Conservation (phyloP, 2,329 filamentous ascomycete species). For the Cordyceps cicadae region DNA sequence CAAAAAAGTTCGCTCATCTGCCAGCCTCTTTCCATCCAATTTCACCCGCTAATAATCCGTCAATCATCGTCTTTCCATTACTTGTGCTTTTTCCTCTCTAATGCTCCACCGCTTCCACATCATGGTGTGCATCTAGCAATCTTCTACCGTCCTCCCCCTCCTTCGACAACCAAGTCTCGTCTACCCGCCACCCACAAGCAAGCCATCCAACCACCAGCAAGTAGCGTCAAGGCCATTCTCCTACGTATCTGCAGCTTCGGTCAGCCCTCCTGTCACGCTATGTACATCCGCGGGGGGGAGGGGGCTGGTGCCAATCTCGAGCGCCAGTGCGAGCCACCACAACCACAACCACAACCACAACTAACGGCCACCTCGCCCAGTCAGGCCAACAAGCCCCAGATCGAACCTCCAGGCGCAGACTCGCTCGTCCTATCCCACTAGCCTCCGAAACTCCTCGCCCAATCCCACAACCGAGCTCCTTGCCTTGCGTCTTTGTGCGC, state of each 20-base stretch:
- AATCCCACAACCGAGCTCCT: not conserved
- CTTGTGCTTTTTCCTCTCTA: not conserved
- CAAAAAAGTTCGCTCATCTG: not conserved
- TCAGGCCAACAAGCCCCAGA: not conserved
- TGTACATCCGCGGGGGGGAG: not conserved
- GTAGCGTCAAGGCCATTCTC: not conserved
- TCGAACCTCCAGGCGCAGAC: not conserved
- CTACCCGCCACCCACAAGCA: not conserved
- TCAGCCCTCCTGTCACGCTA: not conserved
- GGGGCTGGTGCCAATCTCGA: slow-evolving; percentile 1
- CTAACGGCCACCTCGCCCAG: too few species aligned
- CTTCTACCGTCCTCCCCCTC: not conserved
- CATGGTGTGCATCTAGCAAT: slow-evolving; percentile 5
- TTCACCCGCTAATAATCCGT: slow-evolving; percentile 1
- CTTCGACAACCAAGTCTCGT: not conserved
- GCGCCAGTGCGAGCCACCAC: not conserved
- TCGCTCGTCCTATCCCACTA: not conserved
- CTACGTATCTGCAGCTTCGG: not conserved
- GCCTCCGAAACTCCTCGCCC: not conserved
- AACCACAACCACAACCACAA: too few species aligned
- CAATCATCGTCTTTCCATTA: slow-evolving; percentile 7
- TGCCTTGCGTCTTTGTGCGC: not conserved
- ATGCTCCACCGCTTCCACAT: not conserved
- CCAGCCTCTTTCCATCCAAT: not conserved
- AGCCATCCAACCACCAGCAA: not conserved